Evolutionary conservation across 805 yeast genomes (phyloP).

Genomic region (Saturnispora sekii): DNA sequence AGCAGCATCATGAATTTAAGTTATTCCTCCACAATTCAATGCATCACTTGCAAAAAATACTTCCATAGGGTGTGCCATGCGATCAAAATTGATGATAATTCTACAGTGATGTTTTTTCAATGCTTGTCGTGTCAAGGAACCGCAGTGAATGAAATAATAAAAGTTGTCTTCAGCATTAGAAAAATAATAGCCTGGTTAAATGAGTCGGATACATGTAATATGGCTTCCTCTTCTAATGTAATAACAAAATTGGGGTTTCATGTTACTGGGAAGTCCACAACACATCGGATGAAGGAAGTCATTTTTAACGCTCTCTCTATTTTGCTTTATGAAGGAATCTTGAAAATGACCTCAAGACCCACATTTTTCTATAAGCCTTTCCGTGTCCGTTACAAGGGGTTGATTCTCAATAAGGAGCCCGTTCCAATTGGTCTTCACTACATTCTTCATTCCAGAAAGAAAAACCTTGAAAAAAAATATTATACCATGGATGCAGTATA

Average conservation of each 20-base stretch:
- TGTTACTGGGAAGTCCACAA: not conserved
- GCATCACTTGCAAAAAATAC: slow-evolving; percentile 12
- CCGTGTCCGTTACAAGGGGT: slow-evolving; percentile 11
- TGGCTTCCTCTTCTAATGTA: slow-evolving; percentile 7
- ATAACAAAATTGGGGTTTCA: slow-evolving; percentile 6
- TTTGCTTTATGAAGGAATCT: slow-evolving; percentile 13
- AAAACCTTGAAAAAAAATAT: not conserved
- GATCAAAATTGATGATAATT: slow-evolving; percentile 1
- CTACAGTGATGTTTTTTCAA: slow-evolving; percentile 5
- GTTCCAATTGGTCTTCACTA: slow-evolving; percentile 13
- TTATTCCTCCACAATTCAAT: slow-evolving; percentile 13
- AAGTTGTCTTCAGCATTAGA: slow-evolving; percentile 16
- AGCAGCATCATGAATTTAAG: slow-evolving; percentile 8
- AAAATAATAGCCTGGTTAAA: slow-evolving; percentile 13
- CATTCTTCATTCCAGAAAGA: slow-evolving; percentile 6
- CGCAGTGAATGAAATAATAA: slow-evolving; percentile 9
- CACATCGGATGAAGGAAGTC: not conserved
- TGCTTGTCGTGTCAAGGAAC: slow-evolving; percentile 14
- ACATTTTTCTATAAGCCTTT: slow-evolving; percentile 10
- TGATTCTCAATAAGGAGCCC: slow-evolving; percentile 11
- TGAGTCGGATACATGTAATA: not conserved
- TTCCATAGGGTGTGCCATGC: slow-evolving; percentile 19
- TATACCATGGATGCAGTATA: not conserved
- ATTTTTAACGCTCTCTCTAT: slow-evolving; percentile 16
- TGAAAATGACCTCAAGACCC: slow-evolving; percentile 12